Percentiles rank a stretch among this genome's conserved stretches.
phyloP scores from a whole-genome alignment of 148 eudicot genomes.

The Chenopodium suecicum region DNA sequence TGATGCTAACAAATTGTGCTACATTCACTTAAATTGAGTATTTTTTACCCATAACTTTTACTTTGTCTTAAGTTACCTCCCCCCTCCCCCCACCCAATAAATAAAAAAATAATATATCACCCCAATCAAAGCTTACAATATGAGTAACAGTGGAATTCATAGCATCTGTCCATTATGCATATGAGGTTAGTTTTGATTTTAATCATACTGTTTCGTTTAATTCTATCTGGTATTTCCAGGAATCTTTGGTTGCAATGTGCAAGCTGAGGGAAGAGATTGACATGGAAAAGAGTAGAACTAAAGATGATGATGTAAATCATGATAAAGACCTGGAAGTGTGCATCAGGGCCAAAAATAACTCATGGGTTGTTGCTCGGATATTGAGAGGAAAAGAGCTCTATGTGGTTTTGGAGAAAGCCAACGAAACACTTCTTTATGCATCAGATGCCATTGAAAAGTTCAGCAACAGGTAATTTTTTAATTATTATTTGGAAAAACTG shows the following conservation, averaged over 20 bases:
- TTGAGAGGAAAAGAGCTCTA: constrained; percentile 88
- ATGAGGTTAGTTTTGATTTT: neutral
- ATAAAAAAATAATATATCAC: no score
- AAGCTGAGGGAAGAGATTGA: constrained; percentile 90
- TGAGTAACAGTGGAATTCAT: neutral
- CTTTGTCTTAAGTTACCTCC: neutral
- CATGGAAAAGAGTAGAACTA: constrained; percentile 61
- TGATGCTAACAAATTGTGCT: neutral
- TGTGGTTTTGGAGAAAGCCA: constrained; percentile 89
- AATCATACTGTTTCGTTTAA: neutral
- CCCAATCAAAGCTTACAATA: no score
- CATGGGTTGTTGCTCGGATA: constrained; percentile 86
- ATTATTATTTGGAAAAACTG: no score
- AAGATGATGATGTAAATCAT: constrained; percentile 43
- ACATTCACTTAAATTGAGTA: neutral
- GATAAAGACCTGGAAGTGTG: constrained; percentile 85
- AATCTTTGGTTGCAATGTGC: constrained; percentile 76
- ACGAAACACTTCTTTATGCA: constrained; percentile 91
- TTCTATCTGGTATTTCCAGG: constrained; percentile 43
- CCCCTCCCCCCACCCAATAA: no score
- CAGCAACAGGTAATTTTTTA: constrained; percentile 63
- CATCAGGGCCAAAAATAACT: constrained; percentile 85
- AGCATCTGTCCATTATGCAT: neutral
- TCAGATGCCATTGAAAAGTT: constrained; percentile 88
- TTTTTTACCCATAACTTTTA: neutral